Base-by-base conservation (phyloP, 768 basidiomycete genomes). In the Leccinum disarticulatum region DNA sequence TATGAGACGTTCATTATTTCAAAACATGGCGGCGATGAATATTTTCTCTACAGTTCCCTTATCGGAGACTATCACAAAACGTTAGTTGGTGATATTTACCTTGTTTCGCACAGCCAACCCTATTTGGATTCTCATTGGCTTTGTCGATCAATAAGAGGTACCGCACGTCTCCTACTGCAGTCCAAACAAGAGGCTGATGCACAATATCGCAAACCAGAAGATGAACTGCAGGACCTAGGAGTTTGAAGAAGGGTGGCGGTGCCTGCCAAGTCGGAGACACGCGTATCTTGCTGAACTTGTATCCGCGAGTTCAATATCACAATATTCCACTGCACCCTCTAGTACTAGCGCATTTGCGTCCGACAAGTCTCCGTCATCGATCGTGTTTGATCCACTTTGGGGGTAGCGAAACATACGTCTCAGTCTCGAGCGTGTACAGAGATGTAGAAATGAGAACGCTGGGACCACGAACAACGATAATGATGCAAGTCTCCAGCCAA, bases 1-100 rank as follows among this genome's bases (percentile, higher is more conserved):
- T 28, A 80, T 64, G 1, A 80, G 69, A 0, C 52, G 55, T 54
- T 73, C 66, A 50, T 79, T 78, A 54, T 79, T 70, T 66, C 68
- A 73, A 61, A 81, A 76, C 68, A 78, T 75, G 3, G 76, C 78
- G 0, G 55, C 62, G 14, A 68, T 51, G 31, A 61, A 68, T 8
- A 69, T 57, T 8, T 56, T 61, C 22, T 64, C 68, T 68, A 1
- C 6, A 35, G 2, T 10, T 7, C 22, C 2, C 4, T 63, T 1
- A 55, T 52, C 22, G 17, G 38, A 9, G 27, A 6, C 2, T n/a
- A 10, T 31, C 19, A 13, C 28, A 13, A 9, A 30, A 6, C 9
- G 3, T 35, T 2, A 25, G n/a, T 4, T 28, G 28, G 9, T 27
- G 1, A 8, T 13, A 11, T 36, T 11, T 46, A 67, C 67, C 67